Evolutionary conservation across 75 land plant species (phyloP).

Genomic region (Selaginella tamariscina): DNA sequence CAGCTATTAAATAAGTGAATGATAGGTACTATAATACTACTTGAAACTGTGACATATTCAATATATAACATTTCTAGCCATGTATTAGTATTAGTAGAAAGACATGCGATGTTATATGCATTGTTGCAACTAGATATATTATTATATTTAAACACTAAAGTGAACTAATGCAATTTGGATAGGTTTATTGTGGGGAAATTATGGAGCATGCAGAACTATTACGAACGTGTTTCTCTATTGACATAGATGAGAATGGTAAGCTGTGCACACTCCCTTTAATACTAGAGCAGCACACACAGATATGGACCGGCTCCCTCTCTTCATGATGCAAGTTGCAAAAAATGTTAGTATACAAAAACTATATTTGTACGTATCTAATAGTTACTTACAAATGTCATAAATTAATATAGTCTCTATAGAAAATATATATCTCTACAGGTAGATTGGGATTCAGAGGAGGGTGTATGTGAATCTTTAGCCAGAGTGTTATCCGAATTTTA

Average conservation of each 20-base stretch:
- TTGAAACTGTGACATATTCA: no score
- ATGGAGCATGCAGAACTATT: slow-evolving; percentile 54
- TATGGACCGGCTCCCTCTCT: slow-evolving; percentile 88
- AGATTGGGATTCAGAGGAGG: slow-evolving; percentile 83
- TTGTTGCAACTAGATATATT: no score
- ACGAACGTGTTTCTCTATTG: slow-evolving; percentile 55
- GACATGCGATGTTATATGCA: no score
- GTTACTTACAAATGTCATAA: neutral
- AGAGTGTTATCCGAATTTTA: slow-evolving; percentile 82
- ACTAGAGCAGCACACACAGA: slow-evolving; percentile 89
- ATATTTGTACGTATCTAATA: neutral
- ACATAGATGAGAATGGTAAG: slow-evolving; percentile 58
- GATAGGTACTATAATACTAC: no score
- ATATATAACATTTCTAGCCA: no score
- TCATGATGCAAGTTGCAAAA: slow-evolving; percentile 60
- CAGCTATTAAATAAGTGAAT: no score
- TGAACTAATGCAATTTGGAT: no score
- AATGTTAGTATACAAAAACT: slow-evolving; percentile 43
- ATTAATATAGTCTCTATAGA: neutral
- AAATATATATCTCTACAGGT: slow-evolving; percentile 30
- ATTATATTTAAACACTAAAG: no score
- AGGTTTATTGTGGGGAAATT: neutral
- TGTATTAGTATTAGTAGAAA: no score
- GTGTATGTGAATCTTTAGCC: slow-evolving; percentile 66
- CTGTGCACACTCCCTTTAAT: slow-evolving; percentile 63